These are phyloP conservation scores for Lasiosphaeria miniovina DNA, from an alignment of 495 filamentous ascomycete genomes.

Conservation along the genomic window DNA sequence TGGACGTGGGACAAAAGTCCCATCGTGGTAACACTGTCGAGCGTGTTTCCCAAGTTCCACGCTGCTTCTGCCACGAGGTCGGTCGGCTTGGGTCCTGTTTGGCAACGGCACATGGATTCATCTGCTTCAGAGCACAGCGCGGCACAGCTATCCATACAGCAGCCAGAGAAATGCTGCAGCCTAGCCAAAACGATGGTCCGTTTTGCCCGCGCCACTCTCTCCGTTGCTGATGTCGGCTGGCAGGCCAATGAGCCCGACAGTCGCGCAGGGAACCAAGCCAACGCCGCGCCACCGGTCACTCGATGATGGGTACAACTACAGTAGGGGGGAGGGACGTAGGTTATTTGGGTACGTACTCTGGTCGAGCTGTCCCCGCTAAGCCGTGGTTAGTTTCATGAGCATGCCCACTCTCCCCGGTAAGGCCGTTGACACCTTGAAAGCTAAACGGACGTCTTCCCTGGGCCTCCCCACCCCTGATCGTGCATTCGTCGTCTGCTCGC, in stretches of 20 bases:
- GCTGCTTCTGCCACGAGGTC: constrained; percentile 14
- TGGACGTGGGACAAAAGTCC: constrained; percentile 5
- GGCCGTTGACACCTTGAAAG: constrained; percentile 20
- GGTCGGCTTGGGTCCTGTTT: constrained; percentile 8
- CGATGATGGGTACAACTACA: not conserved
- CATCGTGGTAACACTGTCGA: not conserved
- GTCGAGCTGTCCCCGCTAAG: not conserved
- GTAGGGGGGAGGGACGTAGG: too few relatives aligned
- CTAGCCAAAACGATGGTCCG: constrained; percentile 20
- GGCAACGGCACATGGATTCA: constrained; percentile 20
- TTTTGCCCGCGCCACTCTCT: constrained; percentile 21
- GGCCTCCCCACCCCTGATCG: constrained; percentile 4
- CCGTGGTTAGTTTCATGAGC: not conserved
- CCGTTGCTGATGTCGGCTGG: constrained; percentile 9
- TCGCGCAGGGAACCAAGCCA: not conserved
- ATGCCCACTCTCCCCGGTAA: constrained; percentile 20
- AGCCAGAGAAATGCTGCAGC: constrained; percentile 29
- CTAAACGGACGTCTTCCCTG: constrained; percentile 12
- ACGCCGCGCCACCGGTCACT: not conserved
- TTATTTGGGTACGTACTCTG: not conserved
- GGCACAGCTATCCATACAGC: constrained; percentile 28
- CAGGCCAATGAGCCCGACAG: constrained; percentile 5
- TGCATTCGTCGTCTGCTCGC: constrained; percentile 2
- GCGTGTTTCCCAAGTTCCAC: constrained; percentile 5
- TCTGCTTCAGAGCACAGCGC: constrained; percentile 16